Evolutionary conservation across 192 early-diverging fungal genomes (phyloP).

Genomic region (Phycomyces blakesleeanus): DNA sequence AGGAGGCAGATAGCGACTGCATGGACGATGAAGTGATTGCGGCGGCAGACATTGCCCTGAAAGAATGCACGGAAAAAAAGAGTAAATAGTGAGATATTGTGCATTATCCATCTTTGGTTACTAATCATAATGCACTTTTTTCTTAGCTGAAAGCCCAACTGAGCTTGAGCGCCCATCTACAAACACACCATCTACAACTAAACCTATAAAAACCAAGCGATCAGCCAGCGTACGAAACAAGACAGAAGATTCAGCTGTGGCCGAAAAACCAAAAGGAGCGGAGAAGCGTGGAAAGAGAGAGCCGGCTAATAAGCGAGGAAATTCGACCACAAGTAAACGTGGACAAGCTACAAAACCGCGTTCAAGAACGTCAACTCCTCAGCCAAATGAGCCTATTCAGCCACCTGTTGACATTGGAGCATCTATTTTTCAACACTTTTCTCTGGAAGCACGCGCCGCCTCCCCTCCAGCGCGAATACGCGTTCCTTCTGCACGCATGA

Average conservation of each 20-base stretch:
- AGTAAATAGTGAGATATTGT: not conserved
- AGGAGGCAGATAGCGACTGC: not conserved
- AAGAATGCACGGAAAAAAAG: not conserved
- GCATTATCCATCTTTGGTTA: no score
- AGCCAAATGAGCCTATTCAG: conserved; percentile 12
- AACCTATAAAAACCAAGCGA: conserved; percentile 29
- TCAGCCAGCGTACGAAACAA: not conserved
- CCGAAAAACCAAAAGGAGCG: not conserved
- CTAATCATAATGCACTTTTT: not conserved
- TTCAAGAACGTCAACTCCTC: conserved; percentile 27
- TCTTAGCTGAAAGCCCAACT: not conserved
- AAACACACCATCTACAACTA: no score
- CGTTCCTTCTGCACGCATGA: conserved; percentile 48
- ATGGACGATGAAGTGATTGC: not conserved
- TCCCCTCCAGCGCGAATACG: conserved; percentile 48
- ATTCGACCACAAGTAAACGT: not conserved
- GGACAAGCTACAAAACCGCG: conserved; percentile 7
- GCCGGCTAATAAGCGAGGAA: not conserved
- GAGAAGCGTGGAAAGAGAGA: conserved; percentile 5
- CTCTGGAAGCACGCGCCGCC: conserved; percentile 9
- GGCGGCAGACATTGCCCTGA: not conserved
- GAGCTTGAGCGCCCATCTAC: no score
- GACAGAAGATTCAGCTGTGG: conserved; percentile 1
- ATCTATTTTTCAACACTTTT: conserved; percentile 7
- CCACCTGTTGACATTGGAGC: conserved; percentile 1